These are phyloP conservation scores for Stachybotrys chlorohalonatus DNA, from an alignment of 2,329 filamentous ascomycete genomes.

Conservation along the genomic window DNA sequence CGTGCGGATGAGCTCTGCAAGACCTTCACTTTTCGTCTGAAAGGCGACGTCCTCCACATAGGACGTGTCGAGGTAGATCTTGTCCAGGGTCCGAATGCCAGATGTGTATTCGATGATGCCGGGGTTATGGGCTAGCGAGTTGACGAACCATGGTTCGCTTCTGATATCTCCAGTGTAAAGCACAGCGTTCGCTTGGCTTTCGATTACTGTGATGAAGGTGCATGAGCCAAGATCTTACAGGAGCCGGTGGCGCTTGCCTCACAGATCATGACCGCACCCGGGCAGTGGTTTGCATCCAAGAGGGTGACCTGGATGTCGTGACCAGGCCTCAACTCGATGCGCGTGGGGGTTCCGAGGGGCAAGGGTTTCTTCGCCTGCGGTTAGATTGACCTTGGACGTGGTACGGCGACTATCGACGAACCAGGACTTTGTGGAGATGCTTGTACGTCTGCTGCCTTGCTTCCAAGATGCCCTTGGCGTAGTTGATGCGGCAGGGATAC, in stretches of 20 bases:
- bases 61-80: constrained; percentile 83
- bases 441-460: constrained; percentile 65
- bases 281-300: constrained; percentile 86
- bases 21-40: constrained; percentile 61
- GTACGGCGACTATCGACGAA: constrained; percentile 15
- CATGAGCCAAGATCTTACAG: not conserved
- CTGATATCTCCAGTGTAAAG: constrained; percentile 87
- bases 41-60: constrained; percentile 44
- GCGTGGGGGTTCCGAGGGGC: constrained; percentile 70
- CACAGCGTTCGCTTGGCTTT: constrained; percentile 61
- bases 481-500: constrained; percentile 72
- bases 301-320: constrained; percentile 70
- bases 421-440: constrained; percentile 62
- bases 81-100: constrained; percentile 61
- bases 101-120: constrained; percentile 64
- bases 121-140: constrained; percentile 61
- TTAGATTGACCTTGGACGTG: not conserved
- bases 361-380: constrained; percentile 53
- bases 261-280: constrained; percentile 84
- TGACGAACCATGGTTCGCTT: constrained; percentile 80
- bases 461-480: constrained; percentile 69
- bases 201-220: constrained; percentile 47
- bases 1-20: constrained; percentile 63
- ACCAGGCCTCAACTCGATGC: constrained; percentile 63
- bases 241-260: constrained; percentile 11